Base-by-base conservation (phyloP, 2,329 filamentous ascomycete genomes). In the Epichloe baconii region DNA sequence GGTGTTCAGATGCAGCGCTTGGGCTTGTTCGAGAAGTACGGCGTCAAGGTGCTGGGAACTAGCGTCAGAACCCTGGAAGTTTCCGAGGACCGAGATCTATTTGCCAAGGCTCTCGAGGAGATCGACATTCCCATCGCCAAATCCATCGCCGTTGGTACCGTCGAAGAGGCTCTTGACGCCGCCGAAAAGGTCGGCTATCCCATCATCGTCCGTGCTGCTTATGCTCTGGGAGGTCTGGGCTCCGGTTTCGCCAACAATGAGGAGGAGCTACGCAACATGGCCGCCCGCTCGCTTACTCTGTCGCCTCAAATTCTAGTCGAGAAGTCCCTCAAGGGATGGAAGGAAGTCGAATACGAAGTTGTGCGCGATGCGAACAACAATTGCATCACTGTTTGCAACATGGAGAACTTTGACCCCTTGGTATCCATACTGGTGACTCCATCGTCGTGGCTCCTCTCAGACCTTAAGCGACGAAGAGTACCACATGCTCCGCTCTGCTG, bases 291-390 rank as follows among this genome's bases (percentile, higher is more conserved):
- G 45, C 78, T 98, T 53, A 95, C 90, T 44, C 80, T 97, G 37
- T 91, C 91, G 2, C 91, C 93, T 47, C 93, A 98, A 70, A 96
- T 98, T 62, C 72, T 98, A 66, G 90, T 98, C 53, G 93, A 98
- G 76, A 97, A 97, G 73, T 95, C 89, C 49, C 82, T 98, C 60
- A 97, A 96, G 77, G 93, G 93, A 68, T 98, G 93, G 93, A 98
- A 98, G 73, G 93, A 98, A 71, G 85, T 96, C 48, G 93, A 98
- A 70, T 98, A 97, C 65, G 93, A 97, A 71, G 93, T 97, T 52
- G 93, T 97, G 56, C 87, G 93, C 61, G 93, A 98, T 69, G 91
- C 88, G 50, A 84, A 87, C 68, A 94, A 97, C 78, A 98, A 98
- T 79, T 97, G 93, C 68, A 97, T 97, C 64, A 97, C 91, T 3